Base-by-base conservation (phyloP, 495 filamentous ascomycete genomes). In the Achaetomiella virescens region DNA sequence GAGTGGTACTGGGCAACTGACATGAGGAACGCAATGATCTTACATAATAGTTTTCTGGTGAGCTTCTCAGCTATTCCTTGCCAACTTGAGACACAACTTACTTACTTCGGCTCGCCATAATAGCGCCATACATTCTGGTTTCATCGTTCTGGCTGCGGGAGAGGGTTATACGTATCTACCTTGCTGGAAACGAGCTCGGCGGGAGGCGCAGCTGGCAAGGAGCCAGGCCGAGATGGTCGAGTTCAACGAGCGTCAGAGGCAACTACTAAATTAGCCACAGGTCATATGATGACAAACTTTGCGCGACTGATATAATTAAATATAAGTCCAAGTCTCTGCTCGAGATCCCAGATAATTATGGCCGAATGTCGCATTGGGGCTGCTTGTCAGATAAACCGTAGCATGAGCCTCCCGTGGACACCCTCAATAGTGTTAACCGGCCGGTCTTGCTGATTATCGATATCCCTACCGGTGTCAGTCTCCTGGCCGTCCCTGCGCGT, bases 31-130 rank as follows among this genome's bases (percentile, higher is more conserved):
- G 56, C 46, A 17, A 68, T 68, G 66, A 59, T 66, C 21, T 66
- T 66, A n/a, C 10, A 68, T 68, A 59, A 55, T 66, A 50, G 61
- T 64, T 0, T 64, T 66, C 37, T 54, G 55, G 66, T 68, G 33
- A 25, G 63, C 53, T 36, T 15, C 4, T 22, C 3, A n/a, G 0
- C 15, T 12, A 11, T 29, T n/a, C 29, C 2, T 12, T 7, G 31
- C 10, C 29, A 3, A 24, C 0, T 8, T 21, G 17, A 2, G 27
- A 46, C 9, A 2, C 17, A 2, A 27, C 2, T 50, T 48, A 22
- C 48, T 52, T 25, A 59, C 44, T 3, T 9, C 14, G 8, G 29
- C 17, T 20, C 6, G 6, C 11, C 1, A n/a, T n/a, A n/a, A 1
- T 38, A 68, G 65, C 41, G 46, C 64, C 20, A 17, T 66, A 1